These are phyloP conservation scores for Exophiala sp. DNA, from an alignment of 2,329 filamentous ascomycete species.

Conservation along the genomic window DNA sequence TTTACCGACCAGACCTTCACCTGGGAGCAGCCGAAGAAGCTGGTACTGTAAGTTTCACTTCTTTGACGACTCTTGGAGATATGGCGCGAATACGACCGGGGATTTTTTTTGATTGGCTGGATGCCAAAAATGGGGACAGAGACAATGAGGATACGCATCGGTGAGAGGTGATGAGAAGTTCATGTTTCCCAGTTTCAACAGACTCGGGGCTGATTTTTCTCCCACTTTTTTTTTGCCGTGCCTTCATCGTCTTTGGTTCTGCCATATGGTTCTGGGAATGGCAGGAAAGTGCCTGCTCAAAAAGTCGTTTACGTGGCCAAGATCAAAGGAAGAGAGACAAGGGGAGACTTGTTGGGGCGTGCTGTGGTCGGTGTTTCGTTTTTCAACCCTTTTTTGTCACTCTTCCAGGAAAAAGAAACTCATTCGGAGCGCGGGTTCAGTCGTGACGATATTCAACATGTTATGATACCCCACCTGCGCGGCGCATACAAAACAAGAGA, in stretches of 20 bases:
- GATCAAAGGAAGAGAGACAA: not conserved
- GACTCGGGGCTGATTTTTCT: conserved; percentile 10
- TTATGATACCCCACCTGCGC: conserved; percentile 25
- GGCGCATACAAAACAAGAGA: conserved; percentile 16
- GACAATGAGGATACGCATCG: not conserved
- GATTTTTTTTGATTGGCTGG: conserved; percentile 1
- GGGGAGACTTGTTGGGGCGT: not conserved
- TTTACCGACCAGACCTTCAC: conserved; percentile 97
- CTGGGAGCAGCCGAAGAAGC: conserved; percentile 96
- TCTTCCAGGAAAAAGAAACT: not conserved
- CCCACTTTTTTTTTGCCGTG: conserved; percentile 2
- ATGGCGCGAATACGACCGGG: conserved; percentile 7
- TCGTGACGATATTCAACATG: conserved; percentile 29
- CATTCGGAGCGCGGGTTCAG: conserved; percentile 19
- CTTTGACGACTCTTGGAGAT: not conserved
- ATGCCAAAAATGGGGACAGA: not conserved
- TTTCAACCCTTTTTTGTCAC: conserved; percentile 4
- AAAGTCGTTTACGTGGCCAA: not conserved
- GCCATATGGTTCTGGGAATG: not conserved
- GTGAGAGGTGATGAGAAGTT: conserved; percentile 2
- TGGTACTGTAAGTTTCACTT: conserved; percentile 74
- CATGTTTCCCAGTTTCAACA: conserved; percentile 22
- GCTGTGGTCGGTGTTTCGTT: not conserved
- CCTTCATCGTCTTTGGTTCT: not conserved
- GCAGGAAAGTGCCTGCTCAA: not conserved